phyloP scores from a whole-genome alignment of 495 filamentous ascomycete genomes.

The Opeltia flavorubescens region DNA sequence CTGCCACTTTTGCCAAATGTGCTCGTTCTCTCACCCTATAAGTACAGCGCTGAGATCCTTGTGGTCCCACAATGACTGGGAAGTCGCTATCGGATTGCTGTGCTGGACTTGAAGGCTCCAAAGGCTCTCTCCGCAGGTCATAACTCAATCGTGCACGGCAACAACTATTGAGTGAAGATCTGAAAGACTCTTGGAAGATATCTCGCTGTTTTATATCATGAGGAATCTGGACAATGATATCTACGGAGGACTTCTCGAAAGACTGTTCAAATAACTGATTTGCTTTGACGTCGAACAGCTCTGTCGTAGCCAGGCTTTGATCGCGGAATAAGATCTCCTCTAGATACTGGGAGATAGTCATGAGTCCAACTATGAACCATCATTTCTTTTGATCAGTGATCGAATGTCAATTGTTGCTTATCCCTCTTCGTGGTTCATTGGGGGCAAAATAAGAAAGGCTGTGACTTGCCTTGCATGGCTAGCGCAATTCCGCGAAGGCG shows the following conservation, averaged over 20 bases:
- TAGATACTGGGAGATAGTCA: slow-evolving; percentile 3
- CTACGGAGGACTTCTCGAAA: not conserved
- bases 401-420: not conserved
- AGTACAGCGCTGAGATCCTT: too few relatives aligned
- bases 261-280: slow-evolving; percentile 1
- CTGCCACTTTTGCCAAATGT: too few relatives aligned
- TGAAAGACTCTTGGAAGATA: not conserved
- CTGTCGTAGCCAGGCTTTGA: not conserved
- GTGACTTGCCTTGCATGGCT: not conserved
- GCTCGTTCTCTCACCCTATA: too few relatives aligned
- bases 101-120: not conserved
- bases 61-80: not conserved
- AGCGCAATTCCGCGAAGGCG: not conserved
- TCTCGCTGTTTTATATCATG: not conserved
- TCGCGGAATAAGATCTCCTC: slow-evolving; percentile 3
- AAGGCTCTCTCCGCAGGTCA: not conserved
- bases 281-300: slow-evolving; percentile 2
- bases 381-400: not conserved
- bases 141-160: not conserved
- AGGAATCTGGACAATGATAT: not conserved
- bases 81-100: not conserved
- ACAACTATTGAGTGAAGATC: not conserved
- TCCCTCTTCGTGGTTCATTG: not conserved
- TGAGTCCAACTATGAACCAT: not conserved
- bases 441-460: not conserved